Evolutionary conservation across 805 yeast species (phyloP).

Genomic region (Wickerhamiella dianesei): DNA sequence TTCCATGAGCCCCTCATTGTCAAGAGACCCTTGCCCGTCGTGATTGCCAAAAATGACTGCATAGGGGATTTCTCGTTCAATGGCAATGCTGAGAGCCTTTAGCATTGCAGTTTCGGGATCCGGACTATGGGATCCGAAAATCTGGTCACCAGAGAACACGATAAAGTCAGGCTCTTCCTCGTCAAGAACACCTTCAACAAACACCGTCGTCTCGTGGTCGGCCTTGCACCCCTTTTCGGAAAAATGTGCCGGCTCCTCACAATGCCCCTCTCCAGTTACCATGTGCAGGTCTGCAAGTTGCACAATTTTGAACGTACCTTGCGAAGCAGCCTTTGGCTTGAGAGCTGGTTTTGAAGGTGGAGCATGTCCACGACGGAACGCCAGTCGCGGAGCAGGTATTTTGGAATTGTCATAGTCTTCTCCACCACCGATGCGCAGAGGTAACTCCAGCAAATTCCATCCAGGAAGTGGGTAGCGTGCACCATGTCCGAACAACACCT

Average conservation of each 20-base stretch:
- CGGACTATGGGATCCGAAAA: slow-evolving; percentile 65
- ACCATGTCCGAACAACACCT: slow-evolving; percentile 57
- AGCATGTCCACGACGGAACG: slow-evolving; percentile 16
- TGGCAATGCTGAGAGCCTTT: slow-evolving; percentile 60
- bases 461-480: slow-evolving; percentile 65
- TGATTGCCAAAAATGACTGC: slow-evolving; percentile 87
- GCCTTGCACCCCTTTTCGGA: slow-evolving; percentile 48
- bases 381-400: slow-evolving; percentile 21
- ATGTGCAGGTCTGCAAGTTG: slow-evolving; percentile 90
- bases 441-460: slow-evolving; percentile 37
- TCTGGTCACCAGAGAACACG: slow-evolving; percentile 82
- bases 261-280: slow-evolving; percentile 68
- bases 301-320: slow-evolving; percentile 55
- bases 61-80: slow-evolving; percentile 59
- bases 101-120: slow-evolving; percentile 74
- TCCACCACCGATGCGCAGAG: slow-evolving; percentile 16
- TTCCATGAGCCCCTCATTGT: slow-evolving; percentile 47
- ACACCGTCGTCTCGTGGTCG: slow-evolving; percentile 53
- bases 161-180: slow-evolving; percentile 73
- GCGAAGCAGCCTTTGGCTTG: slow-evolving; percentile 12
- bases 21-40: slow-evolving; percentile 72
- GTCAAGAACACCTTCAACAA: slow-evolving; percentile 51
- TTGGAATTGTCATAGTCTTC: background rate
- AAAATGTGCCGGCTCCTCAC: slow-evolving; percentile 40
- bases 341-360: slow-evolving; percentile 8